Evolutionary conservation across 495 filamentous ascomycete species (phyloP).

Genomic region (Lichina pygmaea): DNA sequence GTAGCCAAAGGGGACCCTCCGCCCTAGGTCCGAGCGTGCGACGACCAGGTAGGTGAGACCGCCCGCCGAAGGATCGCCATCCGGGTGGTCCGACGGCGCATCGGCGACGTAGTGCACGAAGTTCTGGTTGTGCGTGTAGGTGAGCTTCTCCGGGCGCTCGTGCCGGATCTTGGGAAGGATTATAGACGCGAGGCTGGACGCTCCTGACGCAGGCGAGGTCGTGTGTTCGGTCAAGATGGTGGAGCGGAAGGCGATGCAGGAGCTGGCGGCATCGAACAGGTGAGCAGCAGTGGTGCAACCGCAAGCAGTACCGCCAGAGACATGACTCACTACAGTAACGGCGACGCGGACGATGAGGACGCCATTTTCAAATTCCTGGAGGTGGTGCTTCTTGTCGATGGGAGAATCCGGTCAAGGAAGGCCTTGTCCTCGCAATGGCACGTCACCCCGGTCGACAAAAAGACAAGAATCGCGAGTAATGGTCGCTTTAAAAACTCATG

Average conservation of each 20-base stretch:
- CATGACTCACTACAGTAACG: slow-evolving; percentile 51
- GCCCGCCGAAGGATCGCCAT: slow-evolving; percentile 27
- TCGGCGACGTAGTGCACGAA: slow-evolving; percentile 92
- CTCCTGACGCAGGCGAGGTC: slow-evolving; percentile 43
- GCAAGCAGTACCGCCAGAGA: slow-evolving; percentile 15
- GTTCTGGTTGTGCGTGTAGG: slow-evolving; percentile 71
- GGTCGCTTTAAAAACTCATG: too few species aligned
- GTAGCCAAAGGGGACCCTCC: slow-evolving; percentile 79
- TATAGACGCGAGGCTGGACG: slow-evolving; percentile 65
- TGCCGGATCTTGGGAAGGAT: slow-evolving; percentile 92
- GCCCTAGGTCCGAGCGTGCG: slow-evolving; percentile 45
- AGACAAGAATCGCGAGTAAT: too few species aligned
- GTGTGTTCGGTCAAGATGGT: slow-evolving; percentile 88
- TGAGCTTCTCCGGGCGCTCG: slow-evolving; percentile 56
- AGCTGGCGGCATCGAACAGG: slow-evolving; percentile 18
- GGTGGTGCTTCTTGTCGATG: too few species aligned
- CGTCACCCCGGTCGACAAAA: too few species aligned
- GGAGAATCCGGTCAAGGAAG: too few species aligned
- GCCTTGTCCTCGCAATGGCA: too few species aligned
- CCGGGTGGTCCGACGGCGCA: slow-evolving; percentile 34
- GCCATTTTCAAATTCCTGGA: background rate
- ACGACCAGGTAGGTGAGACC: slow-evolving; percentile 73
- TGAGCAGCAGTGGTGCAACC: slow-evolving; percentile 32
- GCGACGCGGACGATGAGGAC: slow-evolving; percentile 47
- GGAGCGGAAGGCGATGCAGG: slow-evolving; percentile 70